A percentile compares a stretch with the other conserved stretches of the same genome.
Conservation (phyloP, 2,329 filamentous ascomycete species). For the Blastomyces silverae region DNA sequence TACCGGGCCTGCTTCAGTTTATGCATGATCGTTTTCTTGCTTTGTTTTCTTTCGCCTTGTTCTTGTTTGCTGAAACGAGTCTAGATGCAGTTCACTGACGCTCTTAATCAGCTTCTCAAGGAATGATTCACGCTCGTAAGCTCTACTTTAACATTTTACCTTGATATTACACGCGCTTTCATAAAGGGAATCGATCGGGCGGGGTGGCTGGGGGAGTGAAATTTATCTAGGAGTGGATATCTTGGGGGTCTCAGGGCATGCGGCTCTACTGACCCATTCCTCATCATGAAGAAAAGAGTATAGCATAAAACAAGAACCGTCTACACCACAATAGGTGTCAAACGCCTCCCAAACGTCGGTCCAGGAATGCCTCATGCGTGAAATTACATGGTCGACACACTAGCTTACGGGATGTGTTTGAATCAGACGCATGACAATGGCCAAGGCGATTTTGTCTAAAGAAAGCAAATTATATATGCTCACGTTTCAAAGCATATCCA, state of each 20-base stretch:
- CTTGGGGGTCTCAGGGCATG: too few species aligned
- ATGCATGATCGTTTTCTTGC: neutral
- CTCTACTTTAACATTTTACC: neutral
- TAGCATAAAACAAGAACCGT: neutral
- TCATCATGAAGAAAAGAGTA: neutral
- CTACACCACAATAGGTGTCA: neutral
- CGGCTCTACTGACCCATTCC: too few species aligned
- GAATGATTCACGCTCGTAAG: neutral
- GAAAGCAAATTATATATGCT: too few species aligned
- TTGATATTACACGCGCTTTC: neutral
- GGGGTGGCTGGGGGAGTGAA: too few species aligned
- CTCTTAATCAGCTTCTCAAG: neutral
- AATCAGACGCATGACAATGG: neutral
- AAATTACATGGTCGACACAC: neutral
- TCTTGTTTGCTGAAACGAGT: neutral
- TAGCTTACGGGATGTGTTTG: neutral
- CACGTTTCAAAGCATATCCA: too few species aligned
- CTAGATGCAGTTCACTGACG: neutral
- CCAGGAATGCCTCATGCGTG: neutral
- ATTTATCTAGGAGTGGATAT: too few species aligned
- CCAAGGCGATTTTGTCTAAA: too few species aligned
- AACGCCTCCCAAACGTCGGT: neutral
- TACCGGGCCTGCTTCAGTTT: neutral
- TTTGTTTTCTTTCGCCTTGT: neutral
- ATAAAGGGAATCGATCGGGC: neutral